These are phyloP conservation scores for Euphorbia pulcherrima DNA, from an alignment of 345 rosid species.

Conservation along the genomic window DNA sequence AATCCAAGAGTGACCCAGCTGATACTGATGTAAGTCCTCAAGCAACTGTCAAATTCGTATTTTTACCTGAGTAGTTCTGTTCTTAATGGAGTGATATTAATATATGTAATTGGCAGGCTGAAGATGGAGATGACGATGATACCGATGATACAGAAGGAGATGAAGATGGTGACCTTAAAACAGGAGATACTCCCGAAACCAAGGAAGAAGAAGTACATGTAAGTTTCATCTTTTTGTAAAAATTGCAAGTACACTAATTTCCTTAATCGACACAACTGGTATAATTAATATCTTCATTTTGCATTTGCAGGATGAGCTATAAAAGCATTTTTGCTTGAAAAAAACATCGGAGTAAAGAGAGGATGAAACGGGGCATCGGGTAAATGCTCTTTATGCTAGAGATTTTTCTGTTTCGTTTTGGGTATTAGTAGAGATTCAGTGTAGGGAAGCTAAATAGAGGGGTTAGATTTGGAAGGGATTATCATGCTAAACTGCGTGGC, in stretches of 20 bases:
- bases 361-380: background rate
- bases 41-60: background rate
- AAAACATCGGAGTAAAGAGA: background rate
- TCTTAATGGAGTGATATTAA: background rate
- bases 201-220: slow-evolving; percentile 35
- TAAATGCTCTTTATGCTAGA: background rate
- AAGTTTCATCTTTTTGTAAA: slow-evolving; percentile 21
- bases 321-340: slow-evolving; percentile 17
- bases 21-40: slow-evolving; percentile 69
- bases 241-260: background rate
- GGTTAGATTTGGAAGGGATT: background rate
- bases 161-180: slow-evolving; percentile 47
- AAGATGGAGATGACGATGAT: slow-evolving; percentile 54
- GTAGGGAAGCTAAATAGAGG: background rate
- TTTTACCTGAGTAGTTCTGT: background rate
- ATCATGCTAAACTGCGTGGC: slow-evolving; percentile 13
- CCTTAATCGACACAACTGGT: background rate
- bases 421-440: background rate
- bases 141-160: slow-evolving; percentile 35
- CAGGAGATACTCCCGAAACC: slow-evolving; percentile 28
- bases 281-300: background rate
- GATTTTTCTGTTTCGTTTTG: background rate
- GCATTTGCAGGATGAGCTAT: slow-evolving; percentile 72
- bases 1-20: slow-evolving; percentile 52
- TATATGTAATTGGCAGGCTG: slow-evolving; percentile 42